Percentiles rank a stretch among this genome's conserved stretches.
phyloP scores from a whole-genome alignment of 73 alveolate species.

The Tetrahymena borealis region DNA sequence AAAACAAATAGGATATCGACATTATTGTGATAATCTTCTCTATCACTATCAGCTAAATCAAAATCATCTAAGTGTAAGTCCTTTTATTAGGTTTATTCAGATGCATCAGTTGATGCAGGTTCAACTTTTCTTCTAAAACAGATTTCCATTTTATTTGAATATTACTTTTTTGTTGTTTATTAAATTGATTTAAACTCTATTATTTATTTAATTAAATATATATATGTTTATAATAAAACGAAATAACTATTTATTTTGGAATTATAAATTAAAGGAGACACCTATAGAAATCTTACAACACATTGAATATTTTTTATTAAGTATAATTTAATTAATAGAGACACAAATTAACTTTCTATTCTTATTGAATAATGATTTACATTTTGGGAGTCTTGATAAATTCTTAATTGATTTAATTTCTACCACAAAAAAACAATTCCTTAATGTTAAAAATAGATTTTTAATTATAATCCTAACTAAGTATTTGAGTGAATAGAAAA shows the following conservation, averaged over 20 bases:
- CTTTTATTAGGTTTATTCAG: neutral
- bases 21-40: neutral
- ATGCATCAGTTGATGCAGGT: neutral
- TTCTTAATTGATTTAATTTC: too few relatives aligned
- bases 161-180: neutral
- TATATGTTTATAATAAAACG: too few relatives aligned
- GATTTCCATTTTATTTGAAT: neutral
- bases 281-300: too few relatives aligned
- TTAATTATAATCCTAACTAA: too few relatives aligned
- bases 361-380: too few relatives aligned
- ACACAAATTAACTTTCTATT: too few relatives aligned
- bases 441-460: too few relatives aligned
- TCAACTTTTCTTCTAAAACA: neutral
- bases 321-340: neutral
- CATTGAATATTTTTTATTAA: neutral
- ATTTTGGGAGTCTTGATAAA: too few relatives aligned
- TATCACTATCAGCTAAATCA: neutral
- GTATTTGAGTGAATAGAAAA: too few relatives aligned
- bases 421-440: too few relatives aligned
- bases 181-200: neutral
- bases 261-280: neutral
- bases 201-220: neutral
- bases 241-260: neutral
- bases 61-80: neutral
- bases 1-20: neutral